Percentiles rank a stretch among this genome's conserved stretches.
phyloP scores from a whole-genome alignment of 2,329 filamentous ascomycete species.

The Arachnomyces sp. region DNA sequence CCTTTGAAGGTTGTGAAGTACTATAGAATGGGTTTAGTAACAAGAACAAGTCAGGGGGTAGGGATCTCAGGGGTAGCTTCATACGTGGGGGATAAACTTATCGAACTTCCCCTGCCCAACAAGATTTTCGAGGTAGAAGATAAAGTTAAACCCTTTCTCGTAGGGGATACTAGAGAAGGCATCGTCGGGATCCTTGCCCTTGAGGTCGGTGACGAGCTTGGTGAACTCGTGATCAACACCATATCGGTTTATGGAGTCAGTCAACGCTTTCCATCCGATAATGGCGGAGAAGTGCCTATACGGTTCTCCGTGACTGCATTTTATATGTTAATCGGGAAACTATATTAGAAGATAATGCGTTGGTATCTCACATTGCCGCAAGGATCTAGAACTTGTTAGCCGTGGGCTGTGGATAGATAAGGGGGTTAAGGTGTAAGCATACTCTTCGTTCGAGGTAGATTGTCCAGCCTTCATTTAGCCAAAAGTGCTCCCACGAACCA shows the following conservation, averaged over 20 bases:
- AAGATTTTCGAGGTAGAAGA: constrained; percentile 81
- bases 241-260: constrained; percentile 69
- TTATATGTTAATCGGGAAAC: constrained; percentile 1
- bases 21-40: constrained; percentile 18
- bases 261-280: constrained; percentile 85
- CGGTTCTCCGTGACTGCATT: constrained; percentile 62
- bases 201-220: constrained; percentile 77
- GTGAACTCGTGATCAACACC: constrained; percentile 87
- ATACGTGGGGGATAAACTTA: constrained; percentile 76
- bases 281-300: constrained; percentile 92
- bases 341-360: constrained; percentile 7
- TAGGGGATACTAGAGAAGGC: constrained; percentile 90
- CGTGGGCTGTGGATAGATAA: constrained; percentile 3
- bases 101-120: constrained; percentile 83
- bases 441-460: constrained; percentile 79
- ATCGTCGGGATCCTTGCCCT: constrained; percentile 89
- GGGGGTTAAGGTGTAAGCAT: constrained; percentile 9
- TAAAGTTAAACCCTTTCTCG: constrained; percentile 91
- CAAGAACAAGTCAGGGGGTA: constrained; percentile 3
- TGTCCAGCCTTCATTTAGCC: constrained; percentile 77
- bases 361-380: constrained; percentile 30
- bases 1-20: constrained; percentile 81
- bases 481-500: constrained; percentile 46
- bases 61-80: constrained; percentile 6
- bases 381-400: constrained; percentile 27